Evolutionary conservation across 2,329 filamentous ascomycete genomes (phyloP), one percentile per base, ranked within the genome.

Genomic region (Colletotrichum coccodes): DNA sequence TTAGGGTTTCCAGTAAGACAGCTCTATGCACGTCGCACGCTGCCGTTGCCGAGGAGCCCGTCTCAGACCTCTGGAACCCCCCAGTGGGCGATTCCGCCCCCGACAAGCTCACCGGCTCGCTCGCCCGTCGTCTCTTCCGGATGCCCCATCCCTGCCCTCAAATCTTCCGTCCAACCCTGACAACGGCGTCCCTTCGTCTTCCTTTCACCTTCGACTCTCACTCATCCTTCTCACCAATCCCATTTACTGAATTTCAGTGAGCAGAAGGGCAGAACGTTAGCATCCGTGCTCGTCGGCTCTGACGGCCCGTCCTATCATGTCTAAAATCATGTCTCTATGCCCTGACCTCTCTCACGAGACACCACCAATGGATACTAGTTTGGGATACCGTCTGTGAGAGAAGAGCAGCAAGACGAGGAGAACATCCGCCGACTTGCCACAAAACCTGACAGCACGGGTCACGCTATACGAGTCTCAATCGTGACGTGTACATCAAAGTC

Each of bases 141-240:
- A 46, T 58, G 34, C 38, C 57, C 18, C 44, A 52, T 53, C 56
- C 56, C 56, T 57, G 40, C 50, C 8, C 11, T 9, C 18, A 6
- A n/a, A 7, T 30, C 38, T 23, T 6, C 44, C 9, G 18, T 3
- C 57, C 30, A 58, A 32, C 38, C 60, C 44, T 58, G 34, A 44
- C 64, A 68, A 23, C 64, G 60, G 30, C 52, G 64, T 64, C 64
- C 47, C 65, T 56, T 42, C 53, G 18, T 49, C 46, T 7, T 18
- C 40, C 32, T 40, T 26, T 32, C 26, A 36, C 59, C 18, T 32
- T n/a, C 11, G 42, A 21, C n/a, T 18, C 23, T n/a, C n/a, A 46
- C n/a, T 23, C 16, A 18, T 9, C 23, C 23, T 47, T 26, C 11
- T n/a, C 44, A 47, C 21, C 34, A 36, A 36, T 14, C 26, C 3